Base-by-base conservation (phyloP, 2,329 filamentous ascomycete species). In the Phyllosticta paracitricarpa region DNA sequence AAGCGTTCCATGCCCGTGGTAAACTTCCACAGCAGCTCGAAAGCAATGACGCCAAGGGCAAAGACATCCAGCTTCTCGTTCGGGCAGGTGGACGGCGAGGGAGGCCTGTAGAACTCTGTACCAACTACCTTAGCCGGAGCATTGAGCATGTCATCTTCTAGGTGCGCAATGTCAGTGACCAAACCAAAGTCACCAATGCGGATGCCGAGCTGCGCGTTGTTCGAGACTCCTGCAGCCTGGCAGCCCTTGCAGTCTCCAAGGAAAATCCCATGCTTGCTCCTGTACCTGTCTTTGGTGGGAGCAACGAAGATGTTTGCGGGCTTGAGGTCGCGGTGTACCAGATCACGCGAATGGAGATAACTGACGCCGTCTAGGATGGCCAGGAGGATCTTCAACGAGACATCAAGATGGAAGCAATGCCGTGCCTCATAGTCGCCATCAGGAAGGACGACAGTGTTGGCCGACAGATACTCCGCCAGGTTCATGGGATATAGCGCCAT, bases 181-280 rank as follows among this genome's bases (percentile, higher is more conserved):
- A 88, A 78, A 2, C 86, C 86, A 66, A 89, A 88, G 67, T 89
- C 86, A 1, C 85, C 86, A 59, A 89, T 87, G 4, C 84, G 79
- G 10, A 86, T 82, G 51, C 79, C 81, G 33, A 84, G 73, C 62
- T 80, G 81, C n/a, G 53, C 4, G n/a, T 57, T 55, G 24, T 28
- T 61, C 7, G 30, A 26, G 9, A 35, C 2, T 3, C 56, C 56
- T 14, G 77, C 66, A 24, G 66, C 61, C 3, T 33, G 22, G 62
- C 83, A 87, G 1, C 75, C 65, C 9, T 67, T 65, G 65, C 83
- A 85, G 0, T 66, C 69, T 1, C 75, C 72, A 1, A 81, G 66
- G 53, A 81, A 72, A n/a, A 80, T 73, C 22, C 75, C 78, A 19
- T 80, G 78, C 3, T 77, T 70, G 0, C 75, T 73, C 54, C 68